Evolutionary conservation across 2,329 filamentous ascomycete genomes (phyloP).

Genomic region (Akanthomyces muscarius): DNA sequence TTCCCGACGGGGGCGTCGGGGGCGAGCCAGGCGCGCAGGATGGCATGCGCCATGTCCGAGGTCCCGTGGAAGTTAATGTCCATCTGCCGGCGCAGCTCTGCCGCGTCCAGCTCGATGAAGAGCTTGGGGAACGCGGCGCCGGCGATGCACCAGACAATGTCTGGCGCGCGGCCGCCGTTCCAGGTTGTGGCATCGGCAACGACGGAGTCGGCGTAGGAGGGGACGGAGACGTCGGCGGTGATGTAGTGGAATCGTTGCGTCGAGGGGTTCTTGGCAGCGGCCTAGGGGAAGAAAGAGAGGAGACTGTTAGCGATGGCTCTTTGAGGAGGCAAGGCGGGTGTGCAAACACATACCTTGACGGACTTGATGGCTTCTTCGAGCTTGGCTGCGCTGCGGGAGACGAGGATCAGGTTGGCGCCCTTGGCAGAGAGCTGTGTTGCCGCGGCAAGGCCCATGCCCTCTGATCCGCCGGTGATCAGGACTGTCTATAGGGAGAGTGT

Average conservation of each 20-base stretch:
- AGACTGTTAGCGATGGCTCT: conserved; percentile 13
- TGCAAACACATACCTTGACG: conserved; percentile 50
- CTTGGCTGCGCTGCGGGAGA: conserved; percentile 72
- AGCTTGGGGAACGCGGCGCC: conserved; percentile 70
- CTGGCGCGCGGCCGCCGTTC: conserved; percentile 71
- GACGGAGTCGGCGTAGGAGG: conserved; percentile 65
- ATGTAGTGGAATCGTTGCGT: conserved; percentile 80
- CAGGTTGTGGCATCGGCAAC: conserved; percentile 69
- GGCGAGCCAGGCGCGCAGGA: conserved; percentile 69
- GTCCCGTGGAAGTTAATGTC: conserved; percentile 88
- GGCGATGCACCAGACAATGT: conserved; percentile 89
- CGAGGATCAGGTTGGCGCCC: conserved; percentile 82
- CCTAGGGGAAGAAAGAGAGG: conserved; percentile 37
- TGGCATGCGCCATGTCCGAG: conserved; percentile 79
- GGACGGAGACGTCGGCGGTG: conserved; percentile 71
- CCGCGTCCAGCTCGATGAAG: conserved; percentile 69
- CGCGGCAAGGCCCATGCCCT: conserved; percentile 81
- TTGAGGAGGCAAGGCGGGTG: conserved; percentile 6
- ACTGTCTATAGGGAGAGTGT: conserved; percentile 58
- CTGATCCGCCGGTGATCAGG: conserved; percentile 84
- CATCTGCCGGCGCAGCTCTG: conserved; percentile 72
- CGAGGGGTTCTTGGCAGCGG: conserved; percentile 59
- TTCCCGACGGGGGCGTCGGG: conserved; percentile 36
- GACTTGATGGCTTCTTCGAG: conserved; percentile 66
- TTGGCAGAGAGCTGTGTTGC: conserved; percentile 72